These are phyloP conservation scores for Russula sp. DNA, from an alignment of 768 basidiomycete species.

Conservation along the genomic window DNA sequence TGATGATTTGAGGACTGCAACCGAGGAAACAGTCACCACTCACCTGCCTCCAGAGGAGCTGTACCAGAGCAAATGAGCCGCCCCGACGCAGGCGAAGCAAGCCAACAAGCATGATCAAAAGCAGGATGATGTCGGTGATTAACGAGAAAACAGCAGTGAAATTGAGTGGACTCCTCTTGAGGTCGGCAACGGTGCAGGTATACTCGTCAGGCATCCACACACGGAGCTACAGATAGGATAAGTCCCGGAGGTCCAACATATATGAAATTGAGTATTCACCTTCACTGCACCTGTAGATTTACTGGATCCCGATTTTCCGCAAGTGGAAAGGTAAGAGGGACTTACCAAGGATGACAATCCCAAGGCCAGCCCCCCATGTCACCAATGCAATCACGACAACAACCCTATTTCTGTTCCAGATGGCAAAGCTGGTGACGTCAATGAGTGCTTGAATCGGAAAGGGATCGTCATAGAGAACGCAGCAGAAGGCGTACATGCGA, in stretches of 20 bases:
- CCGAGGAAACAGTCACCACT: neutral
- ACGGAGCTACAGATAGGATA: neutral
- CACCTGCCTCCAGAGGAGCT: slow-evolving; percentile 9
- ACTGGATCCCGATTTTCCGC: no score
- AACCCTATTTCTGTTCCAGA: neutral
- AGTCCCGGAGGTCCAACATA: neutral
- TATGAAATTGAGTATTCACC: neutral
- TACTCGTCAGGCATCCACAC: neutral
- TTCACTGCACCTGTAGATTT: neutral
- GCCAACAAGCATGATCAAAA: no score
- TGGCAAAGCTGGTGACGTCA: neutral
- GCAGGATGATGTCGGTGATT: neutral
- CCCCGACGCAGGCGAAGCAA: slow-evolving; percentile 2
- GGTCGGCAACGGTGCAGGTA: neutral
- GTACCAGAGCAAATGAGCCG: neutral
- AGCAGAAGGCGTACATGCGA: slow-evolving; percentile 3
- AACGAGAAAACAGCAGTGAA: neutral
- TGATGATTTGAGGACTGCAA: no score
- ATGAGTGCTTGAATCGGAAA: no score
- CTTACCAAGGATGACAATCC: neutral
- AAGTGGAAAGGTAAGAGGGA: neutral
- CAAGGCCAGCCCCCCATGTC: neutral
- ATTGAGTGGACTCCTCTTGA: neutral
- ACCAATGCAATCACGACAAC: neutral
- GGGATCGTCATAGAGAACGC: no score